phyloP scores from a whole-genome alignment of 2,329 filamentous ascomycete species.

The Mycogone perniciosa region DNA sequence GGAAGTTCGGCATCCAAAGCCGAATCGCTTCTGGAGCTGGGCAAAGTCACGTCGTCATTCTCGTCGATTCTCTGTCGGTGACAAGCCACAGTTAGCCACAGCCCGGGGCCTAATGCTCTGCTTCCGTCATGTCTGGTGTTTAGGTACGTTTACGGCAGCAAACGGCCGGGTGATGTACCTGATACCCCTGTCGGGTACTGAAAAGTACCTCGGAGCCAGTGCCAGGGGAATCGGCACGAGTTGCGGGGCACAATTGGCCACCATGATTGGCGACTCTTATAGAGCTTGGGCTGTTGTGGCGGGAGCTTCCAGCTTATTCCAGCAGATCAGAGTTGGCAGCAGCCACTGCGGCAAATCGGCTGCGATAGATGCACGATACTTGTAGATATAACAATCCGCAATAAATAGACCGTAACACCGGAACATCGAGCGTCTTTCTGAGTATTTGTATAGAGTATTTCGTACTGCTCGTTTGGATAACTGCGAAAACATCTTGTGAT shows the following conservation, averaged over 20 bases:
- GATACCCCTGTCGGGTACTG: conserved; percentile 8
- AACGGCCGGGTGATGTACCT: background rate
- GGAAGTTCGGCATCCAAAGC: too few species aligned
- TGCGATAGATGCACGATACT: background rate
- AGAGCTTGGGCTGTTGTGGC: conserved; percentile 9
- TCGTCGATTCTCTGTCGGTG: too few species aligned
- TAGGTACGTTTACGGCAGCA: background rate
- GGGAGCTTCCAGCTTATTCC: conserved; percentile 9
- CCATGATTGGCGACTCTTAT: conserved; percentile 7
- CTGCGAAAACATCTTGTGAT: too few species aligned
- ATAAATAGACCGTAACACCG: background rate
- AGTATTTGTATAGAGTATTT: too few species aligned
- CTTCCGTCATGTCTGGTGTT: background rate
- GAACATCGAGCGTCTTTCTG: too few species aligned
- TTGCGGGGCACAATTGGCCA: conserved; percentile 14
- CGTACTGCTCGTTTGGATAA: too few species aligned
- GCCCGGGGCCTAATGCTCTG: too few species aligned
- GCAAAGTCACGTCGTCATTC: too few species aligned
- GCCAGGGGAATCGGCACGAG: conserved; percentile 13
- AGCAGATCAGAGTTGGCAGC: background rate
- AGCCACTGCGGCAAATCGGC: background rate
- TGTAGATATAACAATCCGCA: background rate
- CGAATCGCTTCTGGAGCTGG: too few species aligned
- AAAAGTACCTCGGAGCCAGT: conserved; percentile 8
- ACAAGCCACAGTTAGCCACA: too few species aligned